Percentiles rank a stretch among this genome's conserved stretches.
phyloP scores from a whole-genome alignment of 2,329 filamentous ascomycete species.

The Xylaria polymorpha region DNA sequence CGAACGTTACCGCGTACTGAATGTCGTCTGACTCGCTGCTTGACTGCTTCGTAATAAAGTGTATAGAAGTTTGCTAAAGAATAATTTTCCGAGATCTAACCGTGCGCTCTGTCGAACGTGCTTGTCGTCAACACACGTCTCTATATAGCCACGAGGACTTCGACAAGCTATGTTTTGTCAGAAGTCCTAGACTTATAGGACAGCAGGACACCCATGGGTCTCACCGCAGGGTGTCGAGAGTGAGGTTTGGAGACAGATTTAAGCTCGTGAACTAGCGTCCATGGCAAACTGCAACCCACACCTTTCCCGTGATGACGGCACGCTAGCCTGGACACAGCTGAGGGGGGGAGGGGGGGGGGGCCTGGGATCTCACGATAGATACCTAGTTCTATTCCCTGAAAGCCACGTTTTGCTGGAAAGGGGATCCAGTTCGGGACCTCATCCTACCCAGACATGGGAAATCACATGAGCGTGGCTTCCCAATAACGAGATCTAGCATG shows the following conservation, averaged over 20 bases:
- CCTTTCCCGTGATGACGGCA: conserved; percentile 11
- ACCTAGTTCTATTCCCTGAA: conserved; percentile 16
- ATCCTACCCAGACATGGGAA: neutral
- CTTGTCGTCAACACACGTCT: neutral
- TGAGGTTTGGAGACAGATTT: neutral
- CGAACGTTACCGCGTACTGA: too few species aligned
- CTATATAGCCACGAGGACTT: neutral
- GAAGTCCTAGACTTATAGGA: conserved; percentile 9
- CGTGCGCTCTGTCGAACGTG: neutral
- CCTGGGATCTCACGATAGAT: neutral
- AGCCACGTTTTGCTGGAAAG: conserved; percentile 23
- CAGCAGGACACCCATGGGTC: neutral
- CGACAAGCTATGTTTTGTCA: neutral
- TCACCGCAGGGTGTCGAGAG: neutral
- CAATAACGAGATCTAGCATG: neutral
- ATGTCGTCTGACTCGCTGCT: too few species aligned
- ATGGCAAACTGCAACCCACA: conserved; percentile 13
- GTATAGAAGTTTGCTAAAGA: neutral
- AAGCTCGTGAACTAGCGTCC: neutral
- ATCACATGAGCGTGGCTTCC: neutral
- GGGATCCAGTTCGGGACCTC: neutral
- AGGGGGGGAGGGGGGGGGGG: neutral
- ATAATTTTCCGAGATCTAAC: neutral
- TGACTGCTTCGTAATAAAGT: neutral
- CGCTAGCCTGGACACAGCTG: neutral